Base-by-base conservation (phyloP, 805 yeast genomes). In the Tetrapisispora taiwanensis region DNA sequence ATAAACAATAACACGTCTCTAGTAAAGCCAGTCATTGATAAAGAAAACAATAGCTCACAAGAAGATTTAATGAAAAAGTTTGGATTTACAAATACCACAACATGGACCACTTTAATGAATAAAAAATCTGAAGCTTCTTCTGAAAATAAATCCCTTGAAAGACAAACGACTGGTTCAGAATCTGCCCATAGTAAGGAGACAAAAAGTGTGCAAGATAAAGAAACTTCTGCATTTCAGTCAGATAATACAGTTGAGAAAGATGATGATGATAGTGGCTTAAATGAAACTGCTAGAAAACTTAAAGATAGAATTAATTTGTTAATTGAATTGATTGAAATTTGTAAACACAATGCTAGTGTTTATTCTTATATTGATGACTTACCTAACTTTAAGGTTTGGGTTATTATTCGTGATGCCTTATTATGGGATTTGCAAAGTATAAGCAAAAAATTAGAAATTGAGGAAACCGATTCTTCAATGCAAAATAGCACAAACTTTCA, bases 311-410 rank as follows among this genome's bases (percentile, higher is more conserved):
- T 54, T 27, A 51, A 56, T n/a, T 35, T 53, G 12, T 36, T 59
- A 33, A 44, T 60, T n/a, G 58, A 55, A 36, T 46, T 62, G 17
- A 49, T 56, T 15, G 44, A 56, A 7, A 54, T 54, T n/a, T 59
- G 63, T 34, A 54, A 54, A 36, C 63, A 61, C 35, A 63, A 63
- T 45, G 64, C 66, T 1, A 52, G 54, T 13, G 59, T 56, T 1
- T 62, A 62, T 50, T 46, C 57, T 1, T 51, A 49, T 41, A 54
- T 63, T 17, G 59, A 54, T 24, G 67, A 63, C 42, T 34, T 56
- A 28, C 52, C 58, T 13, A 59, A 60, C 42, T 54, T 56, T 31
- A 63, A 63, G 39, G 41, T 52, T 9, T 63, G 67, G 67, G 46
- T 58, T 17, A 39, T 62, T 31, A 59, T 63, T 38, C 49, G 63